Percentiles rank a stretch among this genome's conserved stretches.
phyloP scores from a whole-genome alignment of 306 rosid genomes.

The Ochetophila trinervis region DNA sequence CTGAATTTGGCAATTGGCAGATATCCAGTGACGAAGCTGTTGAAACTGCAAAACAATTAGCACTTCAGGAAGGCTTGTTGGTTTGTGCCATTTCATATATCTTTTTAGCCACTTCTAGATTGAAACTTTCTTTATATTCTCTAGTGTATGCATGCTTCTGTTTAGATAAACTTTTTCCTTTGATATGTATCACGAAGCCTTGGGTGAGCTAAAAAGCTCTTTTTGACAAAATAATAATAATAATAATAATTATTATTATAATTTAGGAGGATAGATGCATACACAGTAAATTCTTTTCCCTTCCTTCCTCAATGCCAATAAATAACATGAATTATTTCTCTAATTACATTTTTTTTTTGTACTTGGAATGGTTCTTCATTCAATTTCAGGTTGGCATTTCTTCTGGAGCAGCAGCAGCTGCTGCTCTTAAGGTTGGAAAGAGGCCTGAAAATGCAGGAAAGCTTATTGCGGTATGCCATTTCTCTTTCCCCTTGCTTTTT shows the following conservation, averaged over 20 bases:
- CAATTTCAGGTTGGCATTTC: conserved; percentile 87
- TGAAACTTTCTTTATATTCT: not conserved
- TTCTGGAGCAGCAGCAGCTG: conserved; percentile 96
- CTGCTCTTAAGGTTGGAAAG: conserved; percentile 85
- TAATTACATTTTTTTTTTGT: not conserved
- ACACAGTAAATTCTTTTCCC: no score
- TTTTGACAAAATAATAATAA: no score
- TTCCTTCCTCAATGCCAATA: not conserved
- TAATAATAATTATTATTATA: no score
- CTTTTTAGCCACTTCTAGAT: conserved; percentile 10
- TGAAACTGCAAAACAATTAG: conserved; percentile 89
- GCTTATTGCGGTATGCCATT: conserved; percentile 67
- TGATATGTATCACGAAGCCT: no score
- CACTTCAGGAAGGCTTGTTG: conserved; percentile 98
- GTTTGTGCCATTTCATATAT: conserved; percentile 43
- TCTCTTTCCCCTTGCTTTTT: not conserved
- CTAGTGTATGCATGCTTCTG: not conserved
- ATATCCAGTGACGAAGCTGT: conserved; percentile 86
- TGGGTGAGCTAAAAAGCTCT: no score
- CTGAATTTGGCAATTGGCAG: conserved; percentile 63
- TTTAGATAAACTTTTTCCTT: no score
- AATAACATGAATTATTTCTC: not conserved
- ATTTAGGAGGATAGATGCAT: no score
- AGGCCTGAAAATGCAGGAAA: conserved; percentile 95
- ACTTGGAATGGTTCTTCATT: conserved; percentile 20